These are phyloP conservation scores for Gaultheria prostrata DNA, from an alignment of 148 eudicot species.

Conservation along the genomic window DNA sequence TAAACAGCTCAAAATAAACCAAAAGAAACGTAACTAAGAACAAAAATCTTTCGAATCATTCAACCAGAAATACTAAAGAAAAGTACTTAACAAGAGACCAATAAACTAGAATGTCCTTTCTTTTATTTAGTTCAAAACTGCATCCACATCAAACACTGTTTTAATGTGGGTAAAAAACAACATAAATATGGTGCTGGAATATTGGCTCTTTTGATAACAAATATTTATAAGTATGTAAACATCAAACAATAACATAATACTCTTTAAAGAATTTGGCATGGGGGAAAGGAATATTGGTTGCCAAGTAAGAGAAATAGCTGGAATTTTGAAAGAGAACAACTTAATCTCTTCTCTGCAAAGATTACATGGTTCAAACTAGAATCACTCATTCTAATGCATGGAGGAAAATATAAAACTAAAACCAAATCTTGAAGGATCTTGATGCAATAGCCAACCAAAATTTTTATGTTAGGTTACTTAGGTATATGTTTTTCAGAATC, in stretches of 20 bases:
- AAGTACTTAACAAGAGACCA: background rate
- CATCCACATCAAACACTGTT: background rate
- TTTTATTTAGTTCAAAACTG: background rate
- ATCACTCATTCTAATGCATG: background rate
- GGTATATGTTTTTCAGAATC: background rate
- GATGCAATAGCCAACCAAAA: background rate
- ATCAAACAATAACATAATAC: background rate
- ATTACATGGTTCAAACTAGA: background rate
- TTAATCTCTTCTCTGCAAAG: background rate
- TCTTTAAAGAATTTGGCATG: background rate
- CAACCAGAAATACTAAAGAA: background rate
- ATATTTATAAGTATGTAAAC: background rate
- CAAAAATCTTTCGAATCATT: background rate
- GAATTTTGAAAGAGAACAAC: background rate
- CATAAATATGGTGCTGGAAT: background rate
- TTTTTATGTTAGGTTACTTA: background rate
- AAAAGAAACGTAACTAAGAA: background rate
- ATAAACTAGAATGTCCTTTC: background rate
- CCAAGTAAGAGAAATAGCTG: background rate
- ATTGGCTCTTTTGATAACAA: background rate
- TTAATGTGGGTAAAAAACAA: background rate
- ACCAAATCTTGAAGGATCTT: background rate
- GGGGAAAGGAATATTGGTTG: background rate
- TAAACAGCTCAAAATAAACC: background rate
- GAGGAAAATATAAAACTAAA: background rate